Evolutionary conservation across 768 basidiomycete genomes (phyloP), one percentile per base, ranked within the genome.

Genomic region (Suillus sp.): DNA sequence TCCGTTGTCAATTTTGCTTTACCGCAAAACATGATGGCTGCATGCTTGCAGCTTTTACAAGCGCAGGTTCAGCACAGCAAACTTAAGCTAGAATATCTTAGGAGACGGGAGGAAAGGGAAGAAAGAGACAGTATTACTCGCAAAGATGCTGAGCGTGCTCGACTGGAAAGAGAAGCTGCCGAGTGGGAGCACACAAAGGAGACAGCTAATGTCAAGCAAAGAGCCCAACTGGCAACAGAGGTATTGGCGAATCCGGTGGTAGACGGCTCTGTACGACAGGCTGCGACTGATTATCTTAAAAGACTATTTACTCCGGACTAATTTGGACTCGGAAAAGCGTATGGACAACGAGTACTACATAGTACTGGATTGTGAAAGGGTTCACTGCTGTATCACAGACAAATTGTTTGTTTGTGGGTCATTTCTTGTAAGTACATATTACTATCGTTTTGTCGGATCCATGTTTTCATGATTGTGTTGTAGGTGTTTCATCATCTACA

Each of bases 201-300:
- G 62, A 78, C 79, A n/a, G 76, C 76, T 37, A 78, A 78, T 58
- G 79, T 79, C 56, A 89, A 84, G 74, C 85, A 88, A 64, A 88
- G 85, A 68, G 84, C 85, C 30, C 84, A 86, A 63, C 82, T 84
- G 64, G 91, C 91, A 27, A 85, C 88, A 62, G 88, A 90, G 59
- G 65, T 92, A 45, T 74, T 92, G 65, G 79, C 80, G 25, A 90
- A 86, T 65, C 81, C 83, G 7, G 77, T 75, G 42, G 80, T 85
- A 9, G 88, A 90, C 65, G 79, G 79, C n/a, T 78, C 80, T 13
- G 79, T 91, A 60, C 87, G 85, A 72, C 83, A 85, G 67, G 86
- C 85, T 5, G 90, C 89, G 3, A 81, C 85, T 48, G 89, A 91
- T 57, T 92, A 89, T 75, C 75, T 92, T 67, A 89, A 88, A 76